These are phyloP conservation scores for Medicago lupulina DNA, from an alignment of 306 rosid genomes.

Conservation along the genomic window DNA sequence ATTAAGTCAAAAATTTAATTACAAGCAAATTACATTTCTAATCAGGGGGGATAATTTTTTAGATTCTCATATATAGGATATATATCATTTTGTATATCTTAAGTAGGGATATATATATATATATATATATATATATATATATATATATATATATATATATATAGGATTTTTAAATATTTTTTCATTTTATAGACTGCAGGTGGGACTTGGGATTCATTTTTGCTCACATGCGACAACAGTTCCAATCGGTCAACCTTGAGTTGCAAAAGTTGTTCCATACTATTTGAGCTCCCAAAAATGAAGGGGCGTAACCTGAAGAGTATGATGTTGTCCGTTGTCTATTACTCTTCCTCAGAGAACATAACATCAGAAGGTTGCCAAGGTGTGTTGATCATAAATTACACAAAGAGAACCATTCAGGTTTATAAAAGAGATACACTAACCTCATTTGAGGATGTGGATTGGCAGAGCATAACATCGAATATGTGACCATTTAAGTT, in stretches of 20 bases:
- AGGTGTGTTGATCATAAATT: neutral
- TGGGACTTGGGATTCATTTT: neutral
- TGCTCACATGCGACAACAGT: too few relatives aligned
- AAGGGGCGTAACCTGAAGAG: neutral
- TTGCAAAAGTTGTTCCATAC: neutral
- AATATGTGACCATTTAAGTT: slow-evolving; percentile 13
- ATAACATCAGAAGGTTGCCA: neutral
- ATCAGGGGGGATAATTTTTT: neutral
- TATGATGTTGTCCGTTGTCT: neutral
- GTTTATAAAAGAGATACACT: neutral
- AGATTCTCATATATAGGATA: too few relatives aligned
- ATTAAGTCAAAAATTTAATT: too few relatives aligned
- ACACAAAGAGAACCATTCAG: neutral
- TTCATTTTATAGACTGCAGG: neutral
- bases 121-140: too few relatives aligned
- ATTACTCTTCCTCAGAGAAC: neutral
- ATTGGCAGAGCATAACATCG: neutral
- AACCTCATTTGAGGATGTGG: neutral
- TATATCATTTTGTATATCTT: too few relatives aligned
- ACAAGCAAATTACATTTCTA: neutral
- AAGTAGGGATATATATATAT: too few relatives aligned
- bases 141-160: too few relatives aligned
- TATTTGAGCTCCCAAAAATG: neutral
- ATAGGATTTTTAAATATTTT: neutral
- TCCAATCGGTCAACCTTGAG: neutral